Evolutionary conservation across 192 early-diverging fungal genomes (phyloP).

Genomic region (Coemansia aciculifera): DNA sequence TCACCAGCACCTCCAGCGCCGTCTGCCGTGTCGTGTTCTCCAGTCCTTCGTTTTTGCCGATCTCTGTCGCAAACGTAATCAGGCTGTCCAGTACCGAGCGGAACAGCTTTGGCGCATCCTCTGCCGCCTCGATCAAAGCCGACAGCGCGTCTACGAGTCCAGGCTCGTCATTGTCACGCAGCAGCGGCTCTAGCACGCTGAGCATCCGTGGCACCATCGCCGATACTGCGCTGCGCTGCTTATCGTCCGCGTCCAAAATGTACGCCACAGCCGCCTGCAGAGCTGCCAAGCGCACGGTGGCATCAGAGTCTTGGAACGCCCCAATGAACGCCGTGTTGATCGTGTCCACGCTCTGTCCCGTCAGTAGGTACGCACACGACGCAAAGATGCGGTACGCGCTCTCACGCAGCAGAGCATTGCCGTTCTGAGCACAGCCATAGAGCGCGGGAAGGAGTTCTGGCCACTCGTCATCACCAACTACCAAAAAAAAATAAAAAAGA

Average conservation of each 20-base stretch:
- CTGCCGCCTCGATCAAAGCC: constrained; percentile 85
- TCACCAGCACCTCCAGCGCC: constrained; percentile 89
- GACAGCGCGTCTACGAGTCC: constrained; percentile 70
- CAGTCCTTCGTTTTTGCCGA: constrained; percentile 80
- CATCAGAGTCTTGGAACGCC: constrained; percentile 68
- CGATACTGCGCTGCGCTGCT: constrained; percentile 47
- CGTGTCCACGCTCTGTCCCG: constrained; percentile 65
- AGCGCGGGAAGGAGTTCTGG: constrained; percentile 76
- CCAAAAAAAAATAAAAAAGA: neutral
- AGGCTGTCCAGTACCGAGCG: constrained; percentile 73
- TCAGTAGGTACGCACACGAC: constrained; percentile 75
- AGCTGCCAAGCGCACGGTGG: constrained; percentile 71
- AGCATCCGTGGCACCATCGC: constrained; percentile 79
- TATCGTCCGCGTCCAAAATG: constrained; percentile 66
- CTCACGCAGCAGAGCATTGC: constrained; percentile 74
- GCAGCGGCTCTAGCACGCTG: constrained; percentile 71
- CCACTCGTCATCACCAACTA: constrained; percentile 60
- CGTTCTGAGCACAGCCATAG: constrained; percentile 79
- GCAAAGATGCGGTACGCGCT: constrained; percentile 90
- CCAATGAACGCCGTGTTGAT: constrained; percentile 72
- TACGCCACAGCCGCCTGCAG: constrained; percentile 77
- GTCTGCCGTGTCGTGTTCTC: constrained; percentile 85
- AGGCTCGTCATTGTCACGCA: constrained; percentile 69
- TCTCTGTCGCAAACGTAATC: constrained; percentile 69
- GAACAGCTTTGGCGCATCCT: constrained; percentile 80